Evolutionary conservation across 768 basidiomycete species (phyloP).

Genomic region (Leccinellum albellum): DNA sequence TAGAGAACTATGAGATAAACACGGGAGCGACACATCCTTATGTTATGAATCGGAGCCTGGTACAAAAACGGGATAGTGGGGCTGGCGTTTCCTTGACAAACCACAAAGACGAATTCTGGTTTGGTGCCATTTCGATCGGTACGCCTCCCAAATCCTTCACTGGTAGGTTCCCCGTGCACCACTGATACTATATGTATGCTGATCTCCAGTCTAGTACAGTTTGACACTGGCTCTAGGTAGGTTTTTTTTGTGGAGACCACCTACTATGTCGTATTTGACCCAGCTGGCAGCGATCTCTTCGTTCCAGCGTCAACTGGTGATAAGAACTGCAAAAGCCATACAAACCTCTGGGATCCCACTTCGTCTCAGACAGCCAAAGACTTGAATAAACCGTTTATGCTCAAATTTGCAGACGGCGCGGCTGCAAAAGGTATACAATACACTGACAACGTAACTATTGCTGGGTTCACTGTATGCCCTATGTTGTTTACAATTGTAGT

Average conservation of each 20-base stretch:
- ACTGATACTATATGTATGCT: background rate
- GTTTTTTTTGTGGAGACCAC: background rate
- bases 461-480: conserved; percentile 1
- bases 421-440: conserved; percentile 34
- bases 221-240: conserved; percentile 28
- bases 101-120: conserved; percentile 1
- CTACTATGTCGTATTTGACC: background rate
- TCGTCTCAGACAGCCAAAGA: conserved; percentile 25
- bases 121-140: conserved; percentile 6
- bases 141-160: background rate
- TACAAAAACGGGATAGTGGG: background rate
- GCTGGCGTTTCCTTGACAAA: background rate
- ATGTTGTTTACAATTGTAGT: background rate
- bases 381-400: conserved; percentile 13
- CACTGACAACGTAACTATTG: conserved; percentile 27
- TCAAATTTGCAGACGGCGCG: conserved; percentile 34
- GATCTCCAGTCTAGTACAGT: conserved; percentile 13
- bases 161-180: background rate
- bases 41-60: background rate
- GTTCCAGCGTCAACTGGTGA: conserved; percentile 1
- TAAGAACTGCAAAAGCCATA: conserved; percentile 26
- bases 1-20: background rate
- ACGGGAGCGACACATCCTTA: background rate
- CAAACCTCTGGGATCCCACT: conserved; percentile 17
- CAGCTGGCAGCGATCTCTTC: conserved; percentile 22